Evolutionary conservation across 2,329 filamentous ascomycete species (phyloP), one percentile per base, ranked within the genome.

Genomic region (Malbranchea zuffiana): DNA sequence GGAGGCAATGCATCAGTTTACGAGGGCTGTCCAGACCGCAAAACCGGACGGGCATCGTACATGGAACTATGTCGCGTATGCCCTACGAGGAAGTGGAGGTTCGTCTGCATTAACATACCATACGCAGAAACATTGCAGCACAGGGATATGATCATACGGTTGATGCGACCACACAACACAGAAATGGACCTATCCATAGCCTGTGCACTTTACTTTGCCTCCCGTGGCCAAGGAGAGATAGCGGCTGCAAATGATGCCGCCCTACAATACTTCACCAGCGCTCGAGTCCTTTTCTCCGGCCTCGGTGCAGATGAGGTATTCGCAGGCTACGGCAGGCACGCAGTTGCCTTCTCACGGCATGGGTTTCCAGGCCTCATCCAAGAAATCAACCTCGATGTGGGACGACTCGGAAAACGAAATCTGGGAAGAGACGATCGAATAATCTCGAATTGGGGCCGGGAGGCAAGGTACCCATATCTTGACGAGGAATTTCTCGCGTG

Each of bases 151-250:
- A 73, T 98, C 13, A 72, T 87, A 24, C 70, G 74, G 2, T 67
- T 98, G 12, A 95, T 98, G 56, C 71, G 81, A 48, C 90, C 90
- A 0, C 90, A 98, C 59, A 88, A 94, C 47, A 98, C 90, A 0
- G 90, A 98, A 60, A 98, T 98, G 90, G 90, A 98, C 51, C 68
- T 98, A 1, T 98, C 90, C 3, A 98, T 98, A 49, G 82, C 83
- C 0, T 80, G 74, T 49, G 90, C 90, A 0, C 68, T 98, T n/a
- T 96, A 95, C 58, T 98, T 98, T 63, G 86, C 90, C 4, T 79
- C 88, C 0, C 74, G 85, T 25, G 88, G 86, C 1, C 57, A 63
- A 34, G 84, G 80, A 0, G 46, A 56, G 12, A 63, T 68, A 25
- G 15, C 43, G 20, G 30, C 44, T 31, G 62, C 62, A 37, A 52